Conservation (phyloP, 1,284 basidiomycete species). For the Flammula alnicola region DNA sequence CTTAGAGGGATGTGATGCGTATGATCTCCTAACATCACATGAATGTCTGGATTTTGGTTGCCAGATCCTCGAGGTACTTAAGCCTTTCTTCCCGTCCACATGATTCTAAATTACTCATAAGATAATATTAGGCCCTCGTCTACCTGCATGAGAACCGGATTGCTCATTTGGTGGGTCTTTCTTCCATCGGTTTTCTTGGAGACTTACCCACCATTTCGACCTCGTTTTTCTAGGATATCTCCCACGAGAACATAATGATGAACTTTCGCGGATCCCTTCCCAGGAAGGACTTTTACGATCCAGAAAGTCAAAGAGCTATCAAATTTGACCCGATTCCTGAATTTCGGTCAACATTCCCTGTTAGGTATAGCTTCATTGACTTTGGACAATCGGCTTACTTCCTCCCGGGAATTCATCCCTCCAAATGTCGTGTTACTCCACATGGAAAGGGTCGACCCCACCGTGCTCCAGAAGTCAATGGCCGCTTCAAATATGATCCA, state of each 20-base stretch:
- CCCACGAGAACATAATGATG: constrained; percentile 14
- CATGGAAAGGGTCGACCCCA: background rate
- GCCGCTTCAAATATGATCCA: constrained; percentile 1
- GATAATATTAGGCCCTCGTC: background rate
- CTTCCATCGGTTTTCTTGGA: background rate
- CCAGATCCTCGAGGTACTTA: constrained; percentile 10
- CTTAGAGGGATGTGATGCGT: constrained; percentile 6
- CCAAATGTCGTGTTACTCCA: background rate
- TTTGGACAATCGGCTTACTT: constrained; percentile 14
- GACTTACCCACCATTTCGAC: background rate
- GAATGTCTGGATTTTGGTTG: constrained; percentile 18
- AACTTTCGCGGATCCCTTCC: constrained; percentile 10
- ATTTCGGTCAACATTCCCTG: constrained; percentile 13
- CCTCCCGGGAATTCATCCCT: background rate
- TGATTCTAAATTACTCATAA: background rate
- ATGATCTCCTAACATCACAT: background rate
- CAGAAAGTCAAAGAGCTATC: background rate
- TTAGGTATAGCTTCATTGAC: constrained; percentile 11
- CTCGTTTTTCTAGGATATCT: no score
- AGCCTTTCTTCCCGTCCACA: background rate
- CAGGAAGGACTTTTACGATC: background rate
- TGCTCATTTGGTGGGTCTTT: constrained; percentile 10
- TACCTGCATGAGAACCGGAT: constrained; percentile 10
- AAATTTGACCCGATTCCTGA: background rate
- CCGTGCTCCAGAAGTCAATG: constrained; percentile 8